Evolutionary conservation across 2,329 filamentous ascomycete genomes (phyloP), one percentile per base, ranked within the genome.

Genomic region (Leptographium flavum): DNA sequence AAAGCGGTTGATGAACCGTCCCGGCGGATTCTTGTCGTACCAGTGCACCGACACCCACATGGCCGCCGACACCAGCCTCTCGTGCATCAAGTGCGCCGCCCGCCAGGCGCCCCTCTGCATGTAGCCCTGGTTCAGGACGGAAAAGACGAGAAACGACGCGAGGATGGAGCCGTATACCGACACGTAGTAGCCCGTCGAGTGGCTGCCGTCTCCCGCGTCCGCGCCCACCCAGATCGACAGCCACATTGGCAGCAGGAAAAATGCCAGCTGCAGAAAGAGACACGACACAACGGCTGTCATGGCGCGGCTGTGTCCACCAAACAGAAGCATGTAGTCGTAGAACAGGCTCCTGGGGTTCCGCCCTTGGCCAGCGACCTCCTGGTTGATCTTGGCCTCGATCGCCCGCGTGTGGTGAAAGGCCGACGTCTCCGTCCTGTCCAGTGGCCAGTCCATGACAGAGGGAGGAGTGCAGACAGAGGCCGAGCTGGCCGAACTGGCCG

Each of bases 21-120:
- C 61, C 5, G 58, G 54, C 0, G 61, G 61, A 14, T 60, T 58
- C 23, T 57, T 57, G 54, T 74, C 73, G 52, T 72, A 76, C 73
- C 73, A 78, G 4, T 69, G 66, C 10, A 77, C 60, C 1, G 74
- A 69, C 4, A 73, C 74, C 22, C 63, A 61, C 59, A 78, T 63
- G 17, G 77, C 61, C 17, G 70, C 66, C 13, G 59, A 61, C 38
- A 76, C 68, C 43, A 77, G 69, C 42, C 66, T 65, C 14, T 63
- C 62, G 57, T 78, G 74, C 37, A 77, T 64, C 30, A 58, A 63
- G 28, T 64, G 63, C 1, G 72, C 74, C 3, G 74, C 74, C n/a
- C 62, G 60, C 74, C 74, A 77, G 7, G 69, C 68, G 19, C 73
- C 73, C 52, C 19, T 31, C 13, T 33, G 35, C 32, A 45, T 25